These are phyloP conservation scores for Botrytis byssoidea DNA, from an alignment of 2,329 filamentous ascomycete genomes.

Conservation along the genomic window DNA sequence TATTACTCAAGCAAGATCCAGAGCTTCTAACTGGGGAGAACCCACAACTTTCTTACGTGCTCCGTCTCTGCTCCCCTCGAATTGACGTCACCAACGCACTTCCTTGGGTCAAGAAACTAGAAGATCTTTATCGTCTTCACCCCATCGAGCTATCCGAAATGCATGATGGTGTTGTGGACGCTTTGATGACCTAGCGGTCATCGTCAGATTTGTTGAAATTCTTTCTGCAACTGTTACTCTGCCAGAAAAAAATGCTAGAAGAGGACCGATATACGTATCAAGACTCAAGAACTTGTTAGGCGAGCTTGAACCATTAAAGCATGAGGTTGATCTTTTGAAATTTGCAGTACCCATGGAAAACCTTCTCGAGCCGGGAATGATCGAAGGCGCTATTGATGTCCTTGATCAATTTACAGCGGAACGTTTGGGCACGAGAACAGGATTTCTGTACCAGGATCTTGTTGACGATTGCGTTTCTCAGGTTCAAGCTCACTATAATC, in stretches of 20 bases:
- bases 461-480: constrained; percentile 42
- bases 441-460: constrained; percentile 46
- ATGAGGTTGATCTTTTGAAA: constrained; percentile 42
- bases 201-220: constrained; percentile 44
- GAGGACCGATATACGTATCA: constrained; percentile 42
- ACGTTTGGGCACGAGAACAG: constrained; percentile 44
- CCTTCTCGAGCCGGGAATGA: constrained; percentile 44
- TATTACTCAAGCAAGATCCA: constrained; percentile 45
- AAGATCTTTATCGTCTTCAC: constrained; percentile 40
- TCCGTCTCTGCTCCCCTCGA: constrained; percentile 46
- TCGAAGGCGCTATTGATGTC: constrained; percentile 34
- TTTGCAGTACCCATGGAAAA: constrained; percentile 46
- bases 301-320: constrained; percentile 44
- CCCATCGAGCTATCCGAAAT: constrained; percentile 41
- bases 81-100: constrained; percentile 41
- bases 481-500: constrained; percentile 38
- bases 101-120: constrained; percentile 45
- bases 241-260: constrained; percentile 44
- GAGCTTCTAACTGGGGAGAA: constrained; percentile 42
- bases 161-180: constrained; percentile 38
- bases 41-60: constrained; percentile 45
- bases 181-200: constrained; percentile 43
- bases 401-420: constrained; percentile 43
- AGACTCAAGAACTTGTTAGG: constrained; percentile 39
- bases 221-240: constrained; percentile 40